phyloP scores from a whole-genome alignment of 192 early-diverging fungal species.

The Endogone sp. region DNA sequence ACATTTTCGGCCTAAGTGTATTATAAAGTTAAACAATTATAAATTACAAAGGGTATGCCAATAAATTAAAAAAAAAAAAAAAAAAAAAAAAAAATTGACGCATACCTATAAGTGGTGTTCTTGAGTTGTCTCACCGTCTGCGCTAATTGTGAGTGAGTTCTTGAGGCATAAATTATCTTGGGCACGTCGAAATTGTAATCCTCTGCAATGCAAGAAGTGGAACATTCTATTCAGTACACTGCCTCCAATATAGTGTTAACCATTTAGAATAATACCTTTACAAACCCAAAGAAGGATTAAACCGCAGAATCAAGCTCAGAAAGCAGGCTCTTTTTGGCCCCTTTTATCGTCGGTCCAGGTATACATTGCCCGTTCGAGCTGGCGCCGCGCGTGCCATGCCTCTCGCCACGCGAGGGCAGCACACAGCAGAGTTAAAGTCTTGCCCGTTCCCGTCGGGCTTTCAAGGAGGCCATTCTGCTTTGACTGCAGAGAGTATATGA shows the following conservation, averaged over 20 bases:
- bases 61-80: no score
- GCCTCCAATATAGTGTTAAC: not conserved
- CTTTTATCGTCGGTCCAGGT: not conserved
- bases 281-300: conserved; percentile 2
- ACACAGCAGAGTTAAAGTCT: conserved; percentile 68
- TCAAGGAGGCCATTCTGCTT: conserved; percentile 61
- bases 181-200: not conserved
- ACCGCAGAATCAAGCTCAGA: conserved; percentile 5
- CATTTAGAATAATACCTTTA: conserved; percentile 11
- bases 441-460: conserved; percentile 74
- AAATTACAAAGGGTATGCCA: no score
- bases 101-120: conserved; percentile 39
- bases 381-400: conserved; percentile 25
- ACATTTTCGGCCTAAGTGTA: conserved; percentile 26
- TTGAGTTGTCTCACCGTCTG: conserved; percentile 49
- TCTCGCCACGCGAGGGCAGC: conserved; percentile 66
- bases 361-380: conserved; percentile 7
- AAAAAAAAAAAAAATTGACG: not conserved
- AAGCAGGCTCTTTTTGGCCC: conserved; percentile 9
- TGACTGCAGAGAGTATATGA: conserved; percentile 49
- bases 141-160: conserved; percentile 57
- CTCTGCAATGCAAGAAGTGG: not conserved
- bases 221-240: not conserved
- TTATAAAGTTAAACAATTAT: no score
- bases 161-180: conserved; percentile 34